Conservation (phyloP, 2,329 filamentous ascomycete genomes). For the Penicillium psychrosexuale region DNA sequence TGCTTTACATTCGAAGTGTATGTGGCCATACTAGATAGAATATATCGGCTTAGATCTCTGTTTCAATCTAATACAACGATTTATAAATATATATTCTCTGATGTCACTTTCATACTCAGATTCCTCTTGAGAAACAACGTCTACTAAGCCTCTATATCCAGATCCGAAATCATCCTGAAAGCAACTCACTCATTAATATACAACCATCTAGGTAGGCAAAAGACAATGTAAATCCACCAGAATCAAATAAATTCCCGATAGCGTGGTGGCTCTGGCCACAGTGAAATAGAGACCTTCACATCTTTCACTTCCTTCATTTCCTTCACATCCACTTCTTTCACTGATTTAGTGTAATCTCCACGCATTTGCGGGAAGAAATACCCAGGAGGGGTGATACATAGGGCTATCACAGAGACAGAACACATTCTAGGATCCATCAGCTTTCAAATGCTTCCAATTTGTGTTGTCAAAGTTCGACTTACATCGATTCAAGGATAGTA, state of each 20-base stretch:
- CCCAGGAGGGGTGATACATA: not conserved
- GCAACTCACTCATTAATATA: not conserved
- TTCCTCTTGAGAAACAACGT: no score
- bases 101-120: no score
- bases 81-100: no score
- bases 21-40: not conserved
- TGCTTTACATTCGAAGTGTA: not conserved
- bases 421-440: not conserved
- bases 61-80: no score
- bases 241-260: not conserved
- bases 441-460: no score
- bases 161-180: not conserved
- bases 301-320: no score
- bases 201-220: not conserved
- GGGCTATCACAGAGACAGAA: not conserved
- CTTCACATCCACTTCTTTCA: not conserved
- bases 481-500: not conserved
- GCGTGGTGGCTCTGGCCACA: not conserved
- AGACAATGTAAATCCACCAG: not conserved
- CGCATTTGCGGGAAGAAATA: not conserved
- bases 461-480: not conserved
- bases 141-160: not conserved
- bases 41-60: not conserved
- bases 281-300: not conserved
- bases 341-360: not conserved